Base-by-base conservation (phyloP, 768 basidiomycete species). In the Lentinula lateritia region DNA sequence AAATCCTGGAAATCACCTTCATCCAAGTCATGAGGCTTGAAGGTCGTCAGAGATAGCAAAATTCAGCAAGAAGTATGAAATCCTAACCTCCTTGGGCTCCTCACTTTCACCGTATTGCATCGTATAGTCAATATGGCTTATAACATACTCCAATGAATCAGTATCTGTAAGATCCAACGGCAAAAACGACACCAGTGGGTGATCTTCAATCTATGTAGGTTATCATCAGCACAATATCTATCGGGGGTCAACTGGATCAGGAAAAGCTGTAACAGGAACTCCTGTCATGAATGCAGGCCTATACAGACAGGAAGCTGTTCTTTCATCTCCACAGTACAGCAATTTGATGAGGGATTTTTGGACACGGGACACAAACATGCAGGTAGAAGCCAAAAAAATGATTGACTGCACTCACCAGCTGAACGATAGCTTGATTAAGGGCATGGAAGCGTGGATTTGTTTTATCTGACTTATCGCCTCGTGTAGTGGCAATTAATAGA, bases 71-170 rank as follows among this genome's bases (percentile, higher is more conserved):
- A 43, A 45, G 20, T 18, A 60, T 13, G 36, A 46, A 52, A 61
- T 36, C 35, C 79, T 61, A 68, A 90, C 92, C 85, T 93, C 93
- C 79, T 90, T 94, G 15, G 96, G 95, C 70, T 99, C 96, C 71
- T 99, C 96, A 62, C 95, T 93, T 76, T 98, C 96, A 38, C 96
- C 96, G 68, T 97, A 99, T 71, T 99, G 97, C 87, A 99, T 95
- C 61, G 93, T 90, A 68, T 93, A 96, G 76, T 99, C 97, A 58
- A 99, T 91, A 72, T 99, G 95, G 71, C 93, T 95, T 62, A 99
- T 80, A 9, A 98, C 87, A 2, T 85, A 88, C 69, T 93, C 92
- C 57, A 99, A 80, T 0, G 94, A 95, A 67, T 97, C 93, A 53
- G 94, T 84, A 64, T 86, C 85, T 15, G 93, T 87, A 38, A 98